Base-by-base conservation (phyloP, 2,329 filamentous ascomycete species). In the Lasiodiplodia gonubiensis region DNA sequence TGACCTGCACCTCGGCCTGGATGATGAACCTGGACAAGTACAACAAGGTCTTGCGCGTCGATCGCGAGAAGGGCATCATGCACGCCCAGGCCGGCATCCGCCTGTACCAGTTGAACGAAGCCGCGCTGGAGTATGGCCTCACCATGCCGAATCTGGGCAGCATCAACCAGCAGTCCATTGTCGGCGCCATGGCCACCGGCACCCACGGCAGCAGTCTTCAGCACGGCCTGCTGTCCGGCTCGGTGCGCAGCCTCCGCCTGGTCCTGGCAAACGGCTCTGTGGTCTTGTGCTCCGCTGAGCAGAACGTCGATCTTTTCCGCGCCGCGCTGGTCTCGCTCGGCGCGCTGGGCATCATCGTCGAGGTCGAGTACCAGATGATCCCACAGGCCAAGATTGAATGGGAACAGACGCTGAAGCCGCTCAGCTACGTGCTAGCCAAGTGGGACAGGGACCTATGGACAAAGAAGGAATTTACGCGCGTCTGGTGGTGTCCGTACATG, bases 401-500 rank as follows among this genome's bases (percentile, higher is more conserved):
- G 95, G 82, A 86, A 66, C 95, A 97, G 81, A 89, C 89, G 8
- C 86, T 97, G 68, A 88, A 92, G 69, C 80, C 88, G 1, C 89
- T 97, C 69, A 76, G 82, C 53, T 85, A 87, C 54, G 86, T 97
- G 70, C 83, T 97, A 57, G 82, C 84, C 12, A 84, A 86, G 7
- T 98, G 95, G 93, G 80, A 89, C 21, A 84, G 82, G 7, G 86
- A 86, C 39, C 84, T 98, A 16, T 98, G 95, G 94, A 92, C 88
- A 1, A 86, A 89, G 69, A 88, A 90, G 69, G 93, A 98, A 78
- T 99, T 94, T 75, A 92, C 96, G 30, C 87, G 95, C 33, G 93
- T 97, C 33, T 99, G 95, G 94, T 99, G 95, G 95, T 89, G 97
- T 76, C 95, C 95, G 0, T 97, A 98, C 80, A 93, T 92, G 76